Percentiles rank a stretch among this genome's conserved stretches.
Conservation (phyloP, 805 yeast genomes). For the Candida fluviatilis region DNA sequence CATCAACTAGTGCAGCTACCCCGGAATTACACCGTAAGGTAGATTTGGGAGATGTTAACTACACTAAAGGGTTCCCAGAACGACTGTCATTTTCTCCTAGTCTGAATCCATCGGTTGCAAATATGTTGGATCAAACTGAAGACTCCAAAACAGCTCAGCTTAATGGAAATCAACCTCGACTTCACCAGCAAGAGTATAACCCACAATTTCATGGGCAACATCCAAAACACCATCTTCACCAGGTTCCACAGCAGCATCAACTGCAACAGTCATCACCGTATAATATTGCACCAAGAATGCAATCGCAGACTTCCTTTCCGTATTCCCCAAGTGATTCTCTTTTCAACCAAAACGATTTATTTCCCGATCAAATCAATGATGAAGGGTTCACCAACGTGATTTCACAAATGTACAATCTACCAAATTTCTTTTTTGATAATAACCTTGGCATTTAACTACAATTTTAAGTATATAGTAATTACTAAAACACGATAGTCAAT, state of each 20-base stretch:
- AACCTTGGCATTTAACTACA: conserved; percentile 18
- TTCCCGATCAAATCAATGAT: conserved; percentile 17
- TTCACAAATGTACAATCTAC: conserved; percentile 26
- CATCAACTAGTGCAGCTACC: not conserved
- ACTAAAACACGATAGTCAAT: too few relatives aligned
- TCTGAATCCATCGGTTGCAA: conserved; percentile 20
- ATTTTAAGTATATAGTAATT: too few relatives aligned
- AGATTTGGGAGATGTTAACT: too few relatives aligned
- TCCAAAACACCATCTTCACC: not conserved
- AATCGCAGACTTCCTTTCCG: conserved; percentile 1
- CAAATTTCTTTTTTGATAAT: conserved; percentile 38
- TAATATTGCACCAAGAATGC: conserved; percentile 1
- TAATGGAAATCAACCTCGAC: too few relatives aligned
- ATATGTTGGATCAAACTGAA: conserved; percentile 16
- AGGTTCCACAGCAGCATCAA: not conserved
- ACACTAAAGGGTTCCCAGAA: too few relatives aligned
- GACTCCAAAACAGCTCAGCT: not conserved
- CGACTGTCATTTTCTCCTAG: conserved; percentile 14
- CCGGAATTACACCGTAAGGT: too few relatives aligned
- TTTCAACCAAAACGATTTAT: conserved; percentile 7
- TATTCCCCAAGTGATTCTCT: not conserved
- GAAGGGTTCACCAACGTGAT: conserved; percentile 15
- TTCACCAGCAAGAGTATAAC: not conserved
- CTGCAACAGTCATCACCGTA: not conserved
- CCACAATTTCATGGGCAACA: not conserved